Evolutionary conservation across 177 flowering plant species (phyloP).

Genomic region (Tripterygium wilfordii): DNA sequence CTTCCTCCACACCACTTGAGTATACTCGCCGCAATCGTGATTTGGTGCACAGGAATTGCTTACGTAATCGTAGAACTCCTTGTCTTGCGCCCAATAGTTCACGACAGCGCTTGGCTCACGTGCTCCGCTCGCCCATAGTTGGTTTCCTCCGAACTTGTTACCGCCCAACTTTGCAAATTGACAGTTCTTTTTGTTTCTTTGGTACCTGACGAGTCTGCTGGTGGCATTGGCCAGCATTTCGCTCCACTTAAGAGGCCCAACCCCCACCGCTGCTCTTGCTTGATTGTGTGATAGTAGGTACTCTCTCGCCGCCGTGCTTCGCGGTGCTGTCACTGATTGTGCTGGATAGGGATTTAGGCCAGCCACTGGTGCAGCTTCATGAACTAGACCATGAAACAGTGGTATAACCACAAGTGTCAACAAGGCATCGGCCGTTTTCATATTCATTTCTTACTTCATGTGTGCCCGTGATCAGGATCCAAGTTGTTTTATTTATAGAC

Average conservation of each 20-base stretch:
- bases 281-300: constrained; percentile 59
- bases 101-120: constrained; percentile 43
- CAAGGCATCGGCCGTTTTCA: too few relatives aligned
- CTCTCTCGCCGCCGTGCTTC: constrained; percentile 28
- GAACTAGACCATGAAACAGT: too few relatives aligned
- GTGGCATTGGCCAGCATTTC: constrained; percentile 31
- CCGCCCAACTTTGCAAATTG: constrained; percentile 35
- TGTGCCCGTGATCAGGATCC: too few relatives aligned
- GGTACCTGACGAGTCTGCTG: constrained; percentile 39
- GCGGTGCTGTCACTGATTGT: too few relatives aligned
- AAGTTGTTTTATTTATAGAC: too few relatives aligned
- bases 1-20: constrained; percentile 73
- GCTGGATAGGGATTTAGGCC: too few relatives aligned
- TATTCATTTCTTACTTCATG: too few relatives aligned
- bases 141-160: constrained; percentile 59
- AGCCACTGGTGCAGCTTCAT: too few relatives aligned
- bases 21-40: constrained; percentile 58
- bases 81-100: constrained; percentile 57
- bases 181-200: constrained; percentile 51
- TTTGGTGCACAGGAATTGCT: constrained; percentile 39
- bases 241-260: constrained; percentile 61
- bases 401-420: too few relatives aligned
- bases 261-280: constrained; percentile 57
- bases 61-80: constrained; percentile 40
- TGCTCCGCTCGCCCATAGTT: constrained; percentile 42